phyloP scores from a whole-genome alignment of 805 yeast species.

The Metschnikowia orientalis region DNA sequence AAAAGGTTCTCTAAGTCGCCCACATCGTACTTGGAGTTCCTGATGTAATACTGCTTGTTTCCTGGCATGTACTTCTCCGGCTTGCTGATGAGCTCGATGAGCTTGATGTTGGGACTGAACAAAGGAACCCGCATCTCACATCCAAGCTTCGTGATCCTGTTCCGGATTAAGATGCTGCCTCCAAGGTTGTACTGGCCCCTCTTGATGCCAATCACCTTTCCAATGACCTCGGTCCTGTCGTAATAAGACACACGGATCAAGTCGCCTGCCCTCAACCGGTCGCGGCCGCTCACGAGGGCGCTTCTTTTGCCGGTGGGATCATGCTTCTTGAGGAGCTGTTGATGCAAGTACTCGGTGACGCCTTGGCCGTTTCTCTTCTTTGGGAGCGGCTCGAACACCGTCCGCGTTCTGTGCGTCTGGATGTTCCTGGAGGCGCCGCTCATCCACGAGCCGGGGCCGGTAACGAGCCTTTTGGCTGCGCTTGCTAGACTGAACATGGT shows the following conservation, averaged over 20 bases:
- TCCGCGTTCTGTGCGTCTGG: conserved; percentile 15
- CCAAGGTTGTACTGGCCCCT: conserved; percentile 58
- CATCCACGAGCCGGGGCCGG: too few species aligned
- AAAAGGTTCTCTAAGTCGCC: conserved; percentile 54
- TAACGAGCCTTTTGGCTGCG: conserved; percentile 4
- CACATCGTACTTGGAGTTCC: conserved; percentile 65
- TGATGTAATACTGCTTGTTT: conserved; percentile 86
- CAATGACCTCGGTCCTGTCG: conserved; percentile 65
- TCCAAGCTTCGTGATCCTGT: conserved; percentile 76
- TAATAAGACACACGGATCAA: conserved; percentile 69
- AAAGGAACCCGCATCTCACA: conserved; percentile 80
- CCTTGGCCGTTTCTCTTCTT: conserved; percentile 43
- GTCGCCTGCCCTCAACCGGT: conserved; percentile 73
- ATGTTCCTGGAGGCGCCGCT: too few species aligned
- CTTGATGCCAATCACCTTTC: conserved; percentile 74
- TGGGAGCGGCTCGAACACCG: conserved; percentile 50
- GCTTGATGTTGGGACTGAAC: conserved; percentile 71
- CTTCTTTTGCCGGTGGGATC: conserved; percentile 74
- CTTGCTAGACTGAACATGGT: conserved; percentile 10
- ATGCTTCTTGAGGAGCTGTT: conserved; percentile 50
- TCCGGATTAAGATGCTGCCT: conserved; percentile 75
- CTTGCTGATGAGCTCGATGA: conserved; percentile 73
- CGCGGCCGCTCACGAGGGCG: conserved; percentile 44
- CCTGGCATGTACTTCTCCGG: conserved; percentile 68
- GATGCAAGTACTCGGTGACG: conserved; percentile 42